phyloP scores from a whole-genome alignment of 495 filamentous ascomycete species.

The Hypoxylon subgilvum region DNA sequence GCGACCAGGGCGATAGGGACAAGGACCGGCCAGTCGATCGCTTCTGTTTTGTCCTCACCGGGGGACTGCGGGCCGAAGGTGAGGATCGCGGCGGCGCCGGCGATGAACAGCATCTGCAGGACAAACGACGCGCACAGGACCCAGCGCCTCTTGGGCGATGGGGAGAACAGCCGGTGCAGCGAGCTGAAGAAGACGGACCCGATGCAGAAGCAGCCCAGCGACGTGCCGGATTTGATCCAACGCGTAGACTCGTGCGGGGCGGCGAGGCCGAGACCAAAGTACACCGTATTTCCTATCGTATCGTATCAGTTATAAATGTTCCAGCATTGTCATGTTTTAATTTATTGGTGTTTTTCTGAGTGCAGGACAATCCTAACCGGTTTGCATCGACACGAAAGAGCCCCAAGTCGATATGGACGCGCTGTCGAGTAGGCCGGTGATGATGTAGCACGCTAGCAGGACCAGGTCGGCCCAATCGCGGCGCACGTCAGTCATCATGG shows the following conservation, averaged over 20 bases:
- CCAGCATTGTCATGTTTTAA: too few species aligned
- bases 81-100: slow-evolving; percentile 64
- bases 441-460: slow-evolving; percentile 70
- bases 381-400: slow-evolving; percentile 80
- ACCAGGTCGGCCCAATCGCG: slow-evolving; percentile 65
- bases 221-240: slow-evolving; percentile 70
- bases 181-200: slow-evolving; percentile 68
- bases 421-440: slow-evolving; percentile 76
- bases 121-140: slow-evolving; percentile 67
- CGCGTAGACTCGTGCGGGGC: slow-evolving; percentile 59
- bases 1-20: slow-evolving; percentile 68
- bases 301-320: not conserved
- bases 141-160: slow-evolving; percentile 62
- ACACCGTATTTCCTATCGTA: slow-evolving; percentile 69
- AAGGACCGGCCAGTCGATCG: slow-evolving; percentile 62
- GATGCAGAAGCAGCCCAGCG: slow-evolving; percentile 69
- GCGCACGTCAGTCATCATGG: slow-evolving; percentile 58
- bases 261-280: slow-evolving; percentile 69
- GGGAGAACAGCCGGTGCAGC: slow-evolving; percentile 64
- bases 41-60: slow-evolving; percentile 46
- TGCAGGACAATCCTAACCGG: slow-evolving; percentile 55
- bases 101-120: slow-evolving; percentile 58
- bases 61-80: slow-evolving; percentile 47
- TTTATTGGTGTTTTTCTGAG: too few species aligned
- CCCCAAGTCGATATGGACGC: slow-evolving; percentile 75